Base-by-base conservation (phyloP, 352 stramenopile species). In the Globisporangium middletonii region DNA sequence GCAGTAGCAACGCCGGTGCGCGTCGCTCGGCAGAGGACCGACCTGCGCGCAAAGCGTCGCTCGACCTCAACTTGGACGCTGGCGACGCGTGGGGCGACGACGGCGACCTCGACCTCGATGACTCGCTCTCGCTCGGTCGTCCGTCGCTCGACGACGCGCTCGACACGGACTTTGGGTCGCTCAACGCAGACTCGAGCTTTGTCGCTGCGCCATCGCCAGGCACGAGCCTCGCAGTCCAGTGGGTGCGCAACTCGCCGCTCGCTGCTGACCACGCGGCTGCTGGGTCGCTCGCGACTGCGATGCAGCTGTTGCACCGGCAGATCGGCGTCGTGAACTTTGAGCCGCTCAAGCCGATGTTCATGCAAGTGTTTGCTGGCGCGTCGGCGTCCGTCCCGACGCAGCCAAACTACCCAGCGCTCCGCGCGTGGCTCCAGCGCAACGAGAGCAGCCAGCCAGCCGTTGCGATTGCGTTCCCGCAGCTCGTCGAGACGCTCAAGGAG, bases 301-400 rank as follows among this genome's bases (percentile, higher is more conserved):
- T 99, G 91, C 92, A 99, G 68, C 71, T 99, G 50, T 82, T 99
- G 58, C 96, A 99, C 71, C 88, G 97, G 23, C 97, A 99, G 82
- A 99, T 99, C 68, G 97, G 97, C 37, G 94, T 98, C 1, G 97
- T 97, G 60, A 97, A 99, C 68, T 99, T 99, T 59, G 83, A 89
- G 56, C 81, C 89, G n/a, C 73, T 99, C 37, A 96, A 98, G 76
- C 70, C 81, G 1, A 77, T 89, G 49, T 96, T 98, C 64, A 55
- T 96, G 50, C 75, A 82, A 26, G 72, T 96, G 13, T 96, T 89
- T 69, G 81, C 84, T 37, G 91, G 89, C 53, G 79, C 83, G 16
- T 56, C 75, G 19, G 78, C 79, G n/a, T 94, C 76, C 12, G 56
- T 98, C 48, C 86, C 89, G 2, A 92, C 88, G 15, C 89, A 97